Evolutionary conservation across 2,329 filamentous ascomycete genomes (phyloP).

Genomic region (Fusarium sp.): DNA sequence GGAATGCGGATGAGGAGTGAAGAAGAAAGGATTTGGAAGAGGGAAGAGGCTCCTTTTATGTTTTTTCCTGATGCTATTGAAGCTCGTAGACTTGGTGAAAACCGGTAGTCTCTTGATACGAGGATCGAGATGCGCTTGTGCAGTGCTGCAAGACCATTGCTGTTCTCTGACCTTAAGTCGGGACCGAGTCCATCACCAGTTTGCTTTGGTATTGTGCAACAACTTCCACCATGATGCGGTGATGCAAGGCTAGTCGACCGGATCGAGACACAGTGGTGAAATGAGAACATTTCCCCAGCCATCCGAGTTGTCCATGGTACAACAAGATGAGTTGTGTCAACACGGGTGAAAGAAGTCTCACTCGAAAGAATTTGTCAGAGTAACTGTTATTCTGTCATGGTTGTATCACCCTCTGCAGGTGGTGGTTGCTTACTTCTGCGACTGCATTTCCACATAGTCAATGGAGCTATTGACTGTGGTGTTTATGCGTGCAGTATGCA

Average conservation of each 20-base stretch:
- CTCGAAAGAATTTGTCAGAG: not conserved
- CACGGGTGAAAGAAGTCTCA: no score
- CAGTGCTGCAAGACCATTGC: not conserved
- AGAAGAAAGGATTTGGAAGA: not conserved
- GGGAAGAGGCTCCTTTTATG: not conserved
- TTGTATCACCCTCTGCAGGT: not conserved
- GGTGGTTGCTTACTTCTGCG: not conserved
- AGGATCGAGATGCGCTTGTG: not conserved
- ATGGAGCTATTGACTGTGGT: not conserved
- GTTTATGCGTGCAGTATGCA: not conserved
- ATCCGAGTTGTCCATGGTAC: not conserved
- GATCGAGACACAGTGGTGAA: no score
- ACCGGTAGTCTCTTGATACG: no score
- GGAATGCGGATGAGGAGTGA: not conserved
- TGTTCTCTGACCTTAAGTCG: no score
- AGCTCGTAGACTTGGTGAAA: no score
- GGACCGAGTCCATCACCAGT: no score
- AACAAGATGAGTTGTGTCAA: no score
- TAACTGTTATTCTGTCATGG: not conserved
- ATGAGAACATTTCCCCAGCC: no score
- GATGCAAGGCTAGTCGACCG: not conserved
- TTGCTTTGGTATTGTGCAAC: not conserved
- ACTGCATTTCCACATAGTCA: not conserved
- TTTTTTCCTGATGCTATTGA: not conserved
- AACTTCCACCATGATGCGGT: not conserved